Evolutionary conservation across 371 early-diverging fungal species (phyloP).

Genomic region (Apophysomyces elegans): DNA sequence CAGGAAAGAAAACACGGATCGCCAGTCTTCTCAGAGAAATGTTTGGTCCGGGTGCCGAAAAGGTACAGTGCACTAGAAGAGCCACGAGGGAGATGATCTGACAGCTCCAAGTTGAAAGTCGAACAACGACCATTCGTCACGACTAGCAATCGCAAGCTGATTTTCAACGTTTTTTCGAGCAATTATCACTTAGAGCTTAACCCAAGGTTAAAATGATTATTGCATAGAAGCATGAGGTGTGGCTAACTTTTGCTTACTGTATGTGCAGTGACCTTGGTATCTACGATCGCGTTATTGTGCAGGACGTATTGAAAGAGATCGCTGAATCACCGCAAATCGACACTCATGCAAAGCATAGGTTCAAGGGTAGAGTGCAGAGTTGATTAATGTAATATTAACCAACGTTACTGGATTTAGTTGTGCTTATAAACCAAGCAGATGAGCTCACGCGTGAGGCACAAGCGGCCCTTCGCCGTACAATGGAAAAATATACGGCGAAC

Average conservation of each 20-base stretch:
- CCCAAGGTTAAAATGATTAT: constrained; percentile 69
- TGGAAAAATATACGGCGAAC: constrained; percentile 98
- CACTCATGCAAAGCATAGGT: constrained; percentile 74
- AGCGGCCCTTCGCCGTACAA: constrained; percentile 97
- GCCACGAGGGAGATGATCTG: neutral
- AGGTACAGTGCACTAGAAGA: constrained; percentile 53
- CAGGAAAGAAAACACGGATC: constrained; percentile 98
- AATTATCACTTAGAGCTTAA: constrained; percentile 94
- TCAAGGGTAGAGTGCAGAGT: constrained; percentile 76
- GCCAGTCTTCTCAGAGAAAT: constrained; percentile 83
- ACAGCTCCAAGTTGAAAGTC: constrained; percentile 75
- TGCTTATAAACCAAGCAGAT: constrained; percentile 98
- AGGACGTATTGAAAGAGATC: constrained; percentile 97
- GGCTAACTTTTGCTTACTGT: neutral
- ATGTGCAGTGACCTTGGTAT: constrained; percentile 84
- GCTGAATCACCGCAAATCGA: constrained; percentile 98
- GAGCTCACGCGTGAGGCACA: constrained; percentile 94
- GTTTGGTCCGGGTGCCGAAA: constrained; percentile 93
- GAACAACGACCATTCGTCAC: constrained; percentile 86
- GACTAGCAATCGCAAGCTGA: constrained; percentile 82
- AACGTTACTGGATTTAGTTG: constrained; percentile 59
- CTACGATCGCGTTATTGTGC: constrained; percentile 96
- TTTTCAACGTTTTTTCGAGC: constrained; percentile 85
- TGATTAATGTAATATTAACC: neutral
- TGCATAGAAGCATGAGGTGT: neutral